Percentiles rank a stretch among this genome's conserved stretches.
Conservation (phyloP, 768 basidiomycete species). For the Sporobolomyces roseus region DNA sequence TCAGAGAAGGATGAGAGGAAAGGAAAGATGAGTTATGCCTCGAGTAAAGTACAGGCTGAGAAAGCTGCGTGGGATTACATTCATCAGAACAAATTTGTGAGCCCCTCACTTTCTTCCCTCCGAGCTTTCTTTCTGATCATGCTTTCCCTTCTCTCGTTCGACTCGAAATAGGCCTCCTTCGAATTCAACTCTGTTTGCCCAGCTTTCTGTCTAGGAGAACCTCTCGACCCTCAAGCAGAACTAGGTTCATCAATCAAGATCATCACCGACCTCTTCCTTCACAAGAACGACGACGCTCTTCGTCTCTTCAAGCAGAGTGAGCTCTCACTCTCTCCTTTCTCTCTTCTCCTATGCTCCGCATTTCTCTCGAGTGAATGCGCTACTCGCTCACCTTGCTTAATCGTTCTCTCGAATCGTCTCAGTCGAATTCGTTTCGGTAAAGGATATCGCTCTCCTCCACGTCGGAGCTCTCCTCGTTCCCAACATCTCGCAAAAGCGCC, state of each 20-base stretch:
- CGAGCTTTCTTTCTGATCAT: constrained; percentile 49
- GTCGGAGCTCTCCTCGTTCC: constrained; percentile 45
- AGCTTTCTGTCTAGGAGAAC: neutral
- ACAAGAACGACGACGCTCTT: too few relatives aligned
- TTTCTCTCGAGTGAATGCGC: constrained; percentile 24
- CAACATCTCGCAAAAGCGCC: constrained; percentile 40
- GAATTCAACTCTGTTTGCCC: constrained; percentile 4
- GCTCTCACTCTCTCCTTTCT: constrained; percentile 6
- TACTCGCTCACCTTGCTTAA: too few relatives aligned
- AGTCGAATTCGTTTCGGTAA: constrained; percentile 48
- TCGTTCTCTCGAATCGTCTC: neutral
- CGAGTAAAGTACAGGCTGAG: constrained; percentile 67
- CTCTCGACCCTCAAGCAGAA: constrained; percentile 27
- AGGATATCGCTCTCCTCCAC: constrained; percentile 49
- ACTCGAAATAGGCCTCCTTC: constrained; percentile 51
- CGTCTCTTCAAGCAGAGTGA: too few relatives aligned
- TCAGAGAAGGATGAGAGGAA: neutral
- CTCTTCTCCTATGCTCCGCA: constrained; percentile 17
- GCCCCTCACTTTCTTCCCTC: too few relatives aligned
- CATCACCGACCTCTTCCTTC: too few relatives aligned
- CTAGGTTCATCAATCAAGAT: too few relatives aligned
- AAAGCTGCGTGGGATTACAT: constrained; percentile 58
- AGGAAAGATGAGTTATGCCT: constrained; percentile 51
- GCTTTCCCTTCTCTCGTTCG: constrained; percentile 52
- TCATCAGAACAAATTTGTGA: constrained; percentile 48